Conservation (phyloP, 305 asterid genomes). For the Fraxinus velutina region DNA sequence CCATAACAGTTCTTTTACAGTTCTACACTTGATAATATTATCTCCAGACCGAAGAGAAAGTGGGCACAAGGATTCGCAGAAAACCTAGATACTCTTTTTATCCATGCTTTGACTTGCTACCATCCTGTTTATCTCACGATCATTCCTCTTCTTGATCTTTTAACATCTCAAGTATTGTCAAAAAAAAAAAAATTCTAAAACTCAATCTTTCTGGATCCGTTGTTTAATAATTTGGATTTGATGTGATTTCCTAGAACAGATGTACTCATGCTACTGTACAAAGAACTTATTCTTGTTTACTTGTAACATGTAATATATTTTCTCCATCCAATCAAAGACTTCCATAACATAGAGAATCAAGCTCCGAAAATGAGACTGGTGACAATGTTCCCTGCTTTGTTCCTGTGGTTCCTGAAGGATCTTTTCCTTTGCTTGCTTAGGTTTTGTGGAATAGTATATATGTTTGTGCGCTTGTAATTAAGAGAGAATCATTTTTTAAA, state of each 20-base stretch:
- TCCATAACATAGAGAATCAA: background rate
- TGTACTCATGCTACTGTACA: background rate
- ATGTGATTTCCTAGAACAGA: background rate
- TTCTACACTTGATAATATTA: background rate
- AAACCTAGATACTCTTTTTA: constrained; percentile 3
- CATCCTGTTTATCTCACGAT: background rate
- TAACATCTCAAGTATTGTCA: background rate
- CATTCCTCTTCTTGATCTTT: background rate
- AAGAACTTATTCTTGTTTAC: background rate
- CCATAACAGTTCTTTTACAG: background rate
- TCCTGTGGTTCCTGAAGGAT: constrained; percentile 1
- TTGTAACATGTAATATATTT: background rate
- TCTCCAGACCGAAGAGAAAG: background rate
- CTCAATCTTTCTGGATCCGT: background rate
- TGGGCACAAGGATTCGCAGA: background rate
- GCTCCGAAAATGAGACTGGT: background rate
- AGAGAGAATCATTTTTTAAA: background rate
- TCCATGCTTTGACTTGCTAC: background rate
- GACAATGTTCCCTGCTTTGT: background rate
- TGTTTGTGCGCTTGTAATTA: background rate
- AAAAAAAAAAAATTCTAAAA: background rate
- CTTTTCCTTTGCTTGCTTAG: background rate
- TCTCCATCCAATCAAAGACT: background rate
- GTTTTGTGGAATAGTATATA: background rate
- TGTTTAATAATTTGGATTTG: background rate